These are phyloP conservation scores for Hypoxylon intermedium DNA, from an alignment of 495 filamentous ascomycete species.

Conservation along the genomic window DNA sequence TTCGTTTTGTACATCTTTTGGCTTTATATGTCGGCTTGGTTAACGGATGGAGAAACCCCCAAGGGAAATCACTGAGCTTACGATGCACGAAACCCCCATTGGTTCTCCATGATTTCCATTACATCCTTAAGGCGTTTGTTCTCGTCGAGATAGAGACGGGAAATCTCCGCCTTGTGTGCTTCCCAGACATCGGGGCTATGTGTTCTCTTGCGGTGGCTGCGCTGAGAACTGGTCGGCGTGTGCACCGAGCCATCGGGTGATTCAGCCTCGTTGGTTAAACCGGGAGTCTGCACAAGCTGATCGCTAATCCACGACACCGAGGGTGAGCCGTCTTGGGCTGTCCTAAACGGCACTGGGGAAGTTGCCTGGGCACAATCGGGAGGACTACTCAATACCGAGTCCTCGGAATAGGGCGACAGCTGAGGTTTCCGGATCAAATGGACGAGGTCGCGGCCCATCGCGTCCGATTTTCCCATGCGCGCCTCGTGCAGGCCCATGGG, in stretches of 20 bases:
- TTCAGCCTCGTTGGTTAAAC: conserved; percentile 4
- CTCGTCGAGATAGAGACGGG: conserved; percentile 41
- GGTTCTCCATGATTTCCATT: conserved; percentile 99
- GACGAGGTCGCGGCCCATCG: conserved; percentile 30
- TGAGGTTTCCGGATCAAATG: conserved; percentile 28
- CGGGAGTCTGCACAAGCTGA: conserved; percentile 15
- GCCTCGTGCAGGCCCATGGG: conserved; percentile 23
- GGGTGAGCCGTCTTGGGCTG: neutral
- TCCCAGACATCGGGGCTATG: conserved; percentile 43
- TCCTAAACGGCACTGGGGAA: conserved; percentile 7
- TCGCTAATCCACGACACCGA: conserved; percentile 9
- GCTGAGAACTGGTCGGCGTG: conserved; percentile 14
- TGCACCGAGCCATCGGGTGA: conserved; percentile 21
- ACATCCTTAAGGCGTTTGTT: conserved; percentile 54
- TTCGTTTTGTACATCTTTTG: conserved; percentile 53
- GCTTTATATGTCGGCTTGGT: conserved; percentile 34
- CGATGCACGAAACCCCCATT: conserved; percentile 42
- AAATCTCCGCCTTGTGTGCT: conserved; percentile 40
- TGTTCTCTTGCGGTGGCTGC: conserved; percentile 34
- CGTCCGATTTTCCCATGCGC: conserved; percentile 20
- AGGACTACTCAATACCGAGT: conserved; percentile 17
- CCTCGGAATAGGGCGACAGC: conserved; percentile 25
- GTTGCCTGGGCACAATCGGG: conserved; percentile 20
- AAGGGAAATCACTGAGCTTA: conserved; percentile 35
- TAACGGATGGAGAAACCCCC: conserved; percentile 8